Conservation (phyloP, 2,329 filamentous ascomycete genomes). For the Lachnellula suecica region DNA sequence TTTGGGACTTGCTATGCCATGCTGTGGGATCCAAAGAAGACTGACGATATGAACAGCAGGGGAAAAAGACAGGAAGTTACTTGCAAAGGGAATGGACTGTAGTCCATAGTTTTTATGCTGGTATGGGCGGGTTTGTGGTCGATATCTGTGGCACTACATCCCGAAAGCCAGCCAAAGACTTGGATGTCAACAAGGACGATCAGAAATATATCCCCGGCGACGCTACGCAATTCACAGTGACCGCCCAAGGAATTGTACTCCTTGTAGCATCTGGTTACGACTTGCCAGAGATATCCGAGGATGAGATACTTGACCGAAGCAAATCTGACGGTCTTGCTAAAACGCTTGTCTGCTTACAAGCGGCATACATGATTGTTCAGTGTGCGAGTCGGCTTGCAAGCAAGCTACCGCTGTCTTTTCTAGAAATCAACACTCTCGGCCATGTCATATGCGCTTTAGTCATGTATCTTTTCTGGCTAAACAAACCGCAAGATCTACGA, state of each 20-base stretch:
- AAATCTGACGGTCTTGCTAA: conserved; percentile 30
- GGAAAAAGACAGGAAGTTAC: background rate
- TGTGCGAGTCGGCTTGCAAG: conserved; percentile 18
- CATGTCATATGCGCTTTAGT: conserved; percentile 25
- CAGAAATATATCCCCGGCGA: background rate
- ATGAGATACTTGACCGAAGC: conserved; percentile 29
- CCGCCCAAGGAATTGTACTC: conserved; percentile 7
- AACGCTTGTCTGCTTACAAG: conserved; percentile 28
- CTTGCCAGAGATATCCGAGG: conserved; percentile 18
- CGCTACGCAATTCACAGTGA: background rate
- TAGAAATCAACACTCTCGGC: conserved; percentile 30
- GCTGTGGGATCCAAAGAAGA: too few species aligned
- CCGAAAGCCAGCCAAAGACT: too few species aligned
- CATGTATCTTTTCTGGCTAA: conserved; percentile 28
- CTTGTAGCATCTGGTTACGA: conserved; percentile 8
- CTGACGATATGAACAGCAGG: too few species aligned
- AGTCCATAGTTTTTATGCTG: conserved; percentile 22
- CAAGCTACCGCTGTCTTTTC: conserved; percentile 24
- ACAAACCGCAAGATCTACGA: conserved; percentile 27
- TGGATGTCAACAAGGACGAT: too few species aligned
- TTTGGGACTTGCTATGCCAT: too few species aligned
- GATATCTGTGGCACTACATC: too few species aligned
- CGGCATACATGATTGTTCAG: conserved; percentile 27
- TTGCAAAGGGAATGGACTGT: conserved; percentile 17
- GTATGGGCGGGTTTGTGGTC: conserved; percentile 18